Conservation (phyloP, 2,329 filamentous ascomycete species). For the Colletotrichum godetiae region DNA sequence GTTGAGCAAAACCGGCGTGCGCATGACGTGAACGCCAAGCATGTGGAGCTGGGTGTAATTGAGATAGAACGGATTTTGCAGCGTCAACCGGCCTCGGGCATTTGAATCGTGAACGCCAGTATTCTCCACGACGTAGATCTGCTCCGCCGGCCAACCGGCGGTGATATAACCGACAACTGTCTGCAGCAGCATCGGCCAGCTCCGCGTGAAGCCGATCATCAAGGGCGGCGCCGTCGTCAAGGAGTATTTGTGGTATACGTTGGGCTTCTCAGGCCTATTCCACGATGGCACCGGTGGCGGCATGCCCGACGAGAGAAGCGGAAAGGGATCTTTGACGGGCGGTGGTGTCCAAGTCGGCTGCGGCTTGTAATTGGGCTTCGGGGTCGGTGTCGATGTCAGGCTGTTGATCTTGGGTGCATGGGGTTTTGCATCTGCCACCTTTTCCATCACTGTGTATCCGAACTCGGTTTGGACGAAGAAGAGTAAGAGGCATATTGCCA, state of each 20-base stretch:
- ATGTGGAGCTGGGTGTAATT: slow-evolving; percentile 60
- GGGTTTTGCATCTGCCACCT: neutral
- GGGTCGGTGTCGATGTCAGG: neutral
- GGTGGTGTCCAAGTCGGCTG: slow-evolving; percentile 42
- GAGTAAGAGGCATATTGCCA: slow-evolving; percentile 3
- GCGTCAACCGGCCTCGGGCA: slow-evolving; percentile 54
- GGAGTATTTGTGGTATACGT: slow-evolving; percentile 51
- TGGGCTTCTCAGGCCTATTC: slow-evolving; percentile 50
- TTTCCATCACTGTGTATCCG: neutral
- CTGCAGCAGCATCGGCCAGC: slow-evolving; percentile 66
- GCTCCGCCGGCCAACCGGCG: slow-evolving; percentile 66
- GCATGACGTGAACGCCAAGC: slow-evolving; percentile 63
- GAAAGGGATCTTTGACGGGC: slow-evolving; percentile 57
- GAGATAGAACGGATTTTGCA: slow-evolving; percentile 68
- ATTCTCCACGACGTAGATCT: slow-evolving; percentile 71
- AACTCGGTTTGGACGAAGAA: slow-evolving; percentile 4
- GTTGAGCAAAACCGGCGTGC: slow-evolving; percentile 62
- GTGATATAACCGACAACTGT: slow-evolving; percentile 67
- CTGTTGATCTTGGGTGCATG: neutral
- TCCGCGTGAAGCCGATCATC: slow-evolving; percentile 68
- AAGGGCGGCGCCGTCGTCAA: slow-evolving; percentile 58
- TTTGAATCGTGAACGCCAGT: slow-evolving; percentile 67
- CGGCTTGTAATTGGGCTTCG: slow-evolving; percentile 27
- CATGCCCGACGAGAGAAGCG: slow-evolving; percentile 47
- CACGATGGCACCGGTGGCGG: slow-evolving; percentile 57